Base-by-base conservation (phyloP, 495 filamentous ascomycete genomes). In the Chaetomium tenue region DNA sequence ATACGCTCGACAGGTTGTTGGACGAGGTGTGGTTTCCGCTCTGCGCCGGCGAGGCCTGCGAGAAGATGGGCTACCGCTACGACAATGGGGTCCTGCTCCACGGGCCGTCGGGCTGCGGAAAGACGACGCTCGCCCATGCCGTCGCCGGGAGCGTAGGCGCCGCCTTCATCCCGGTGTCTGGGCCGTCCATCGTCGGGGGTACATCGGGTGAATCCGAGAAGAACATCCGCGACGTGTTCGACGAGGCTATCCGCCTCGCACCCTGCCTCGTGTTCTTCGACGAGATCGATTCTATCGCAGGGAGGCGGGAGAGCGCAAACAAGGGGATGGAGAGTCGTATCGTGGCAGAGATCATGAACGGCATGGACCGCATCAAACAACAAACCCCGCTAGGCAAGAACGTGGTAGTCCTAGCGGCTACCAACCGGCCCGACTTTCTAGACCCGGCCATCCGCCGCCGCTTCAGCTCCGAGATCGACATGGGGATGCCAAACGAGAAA, bases 201-300 rank as follows among this genome's bases (percentile, higher is more conserved):
- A 97, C 96, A 89, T 97, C 92, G 18, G 93, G 93, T 67, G 93
- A 97, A 70, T 96, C 91, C 0, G 94, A 98, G 76, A 95, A 96
- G 79, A 92, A 92, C 61, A 85, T 98, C 55, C 83, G 93, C 37
- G 93, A 97, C 61, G 82, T 92, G 61, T 97, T 97, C 67, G 87
- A 97, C 23, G 91, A 96, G 71, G 94, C 94, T 0, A 90, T 89
- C 72, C 84, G 86, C 60, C 83, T 93, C 60, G 94, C 94, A 3
- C 94, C 94, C 2, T 97, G 93, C 71, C 79, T 98, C 5, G 84
- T 98, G 9, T 97, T 98, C 74, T 89, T 98, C 63, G 94, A 97
- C 69, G 94, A 98, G 74, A 96, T 97, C 65, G 94, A 98, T 74
- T 90, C 91, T 18, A 96, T 97, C 65, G 94, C 94, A 46, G 92